Percentiles rank a stretch among this genome's conserved stretches.
These are phyloP conservation scores for Lachnellula suecica DNA, from an alignment of 2,329 filamentous ascomycete genomes.

Conservation along the genomic window DNA sequence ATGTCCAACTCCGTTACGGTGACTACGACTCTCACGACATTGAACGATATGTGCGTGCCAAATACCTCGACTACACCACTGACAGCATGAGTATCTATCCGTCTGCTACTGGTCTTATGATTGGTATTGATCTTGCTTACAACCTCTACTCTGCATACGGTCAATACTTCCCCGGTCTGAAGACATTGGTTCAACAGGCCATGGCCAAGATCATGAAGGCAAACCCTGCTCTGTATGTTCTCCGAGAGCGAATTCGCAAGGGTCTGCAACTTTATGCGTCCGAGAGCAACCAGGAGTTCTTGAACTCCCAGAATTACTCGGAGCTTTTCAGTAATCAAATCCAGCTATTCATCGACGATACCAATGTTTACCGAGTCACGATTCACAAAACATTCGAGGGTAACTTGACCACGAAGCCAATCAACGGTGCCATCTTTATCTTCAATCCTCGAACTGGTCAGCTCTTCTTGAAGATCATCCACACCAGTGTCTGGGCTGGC, in stretches of 20 bases:
- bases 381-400: conserved; percentile 99
- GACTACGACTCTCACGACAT: conserved; percentile 99
- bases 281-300: conserved; percentile 97
- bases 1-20: conserved; percentile 93
- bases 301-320: conserved; percentile 99
- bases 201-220: conserved; percentile 99
- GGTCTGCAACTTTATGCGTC: conserved; percentile 97
- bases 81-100: conserved; percentile 99
- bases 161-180: conserved; percentile 97
- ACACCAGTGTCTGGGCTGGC: conserved; percentile 98
- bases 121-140: conserved; percentile 95
- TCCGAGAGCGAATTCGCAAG: conserved; percentile 97
- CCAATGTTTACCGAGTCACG: conserved; percentile 98
- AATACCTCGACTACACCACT: conserved; percentile 98
- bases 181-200: conserved; percentile 92
- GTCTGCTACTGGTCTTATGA: conserved; percentile 94
- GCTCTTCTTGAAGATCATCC: conserved; percentile 98
- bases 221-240: conserved; percentile 92
- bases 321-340: conserved; percentile 99
- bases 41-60: conserved; percentile 93
- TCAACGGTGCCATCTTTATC: conserved; percentile 99
- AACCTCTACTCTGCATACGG: conserved; percentile 98
- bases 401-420: conserved; percentile 97
- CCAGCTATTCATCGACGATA: conserved; percentile 98
- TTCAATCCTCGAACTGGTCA: conserved; percentile 99